A percentile compares a stretch with the other conserved stretches of the same genome.
Conservation (phyloP, 2,329 filamentous ascomycete species). For the Talaromyces sp. region DNA sequence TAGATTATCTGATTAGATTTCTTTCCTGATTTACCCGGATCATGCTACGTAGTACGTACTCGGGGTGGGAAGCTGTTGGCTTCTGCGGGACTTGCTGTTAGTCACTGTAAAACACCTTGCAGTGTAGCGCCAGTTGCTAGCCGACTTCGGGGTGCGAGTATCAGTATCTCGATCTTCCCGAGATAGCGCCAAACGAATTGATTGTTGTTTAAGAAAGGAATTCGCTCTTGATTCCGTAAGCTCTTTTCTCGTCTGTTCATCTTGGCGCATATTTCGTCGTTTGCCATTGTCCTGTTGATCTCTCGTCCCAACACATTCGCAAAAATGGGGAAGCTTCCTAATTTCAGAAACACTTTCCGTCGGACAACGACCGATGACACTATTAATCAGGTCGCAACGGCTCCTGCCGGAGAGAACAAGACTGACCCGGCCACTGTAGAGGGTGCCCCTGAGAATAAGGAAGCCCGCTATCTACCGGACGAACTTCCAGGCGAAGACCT, state of each 20-base stretch:
- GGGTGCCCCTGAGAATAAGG: not conserved
- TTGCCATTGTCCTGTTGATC: not conserved
- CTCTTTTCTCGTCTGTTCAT: not conserved
- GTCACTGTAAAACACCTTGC: not conserved
- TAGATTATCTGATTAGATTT: slow-evolving; percentile 12
- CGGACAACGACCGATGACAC: not conserved
- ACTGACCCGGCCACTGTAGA: not conserved
- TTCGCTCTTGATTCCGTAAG: not conserved
- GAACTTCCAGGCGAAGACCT: not conserved
- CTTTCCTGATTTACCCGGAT: not conserved
- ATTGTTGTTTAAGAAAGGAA: not conserved
- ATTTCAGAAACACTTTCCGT: not conserved
- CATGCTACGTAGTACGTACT: slow-evolving; percentile 2
- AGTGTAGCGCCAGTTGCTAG: not conserved
- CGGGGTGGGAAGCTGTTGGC: not conserved
- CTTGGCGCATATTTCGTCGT: not conserved
- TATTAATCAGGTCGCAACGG: not conserved
- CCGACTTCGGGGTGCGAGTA: not conserved
- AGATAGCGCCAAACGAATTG: not conserved
- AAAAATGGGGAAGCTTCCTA: slow-evolving; percentile 5
- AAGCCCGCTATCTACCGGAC: not conserved
- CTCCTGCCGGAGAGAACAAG: not conserved
- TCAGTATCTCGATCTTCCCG: not conserved
- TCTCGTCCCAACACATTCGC: not conserved
- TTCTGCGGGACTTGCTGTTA: not conserved